phyloP scores from a whole-genome alignment of 2,329 filamentous ascomycete genomes.

The Colletotrichum gigasporum region DNA sequence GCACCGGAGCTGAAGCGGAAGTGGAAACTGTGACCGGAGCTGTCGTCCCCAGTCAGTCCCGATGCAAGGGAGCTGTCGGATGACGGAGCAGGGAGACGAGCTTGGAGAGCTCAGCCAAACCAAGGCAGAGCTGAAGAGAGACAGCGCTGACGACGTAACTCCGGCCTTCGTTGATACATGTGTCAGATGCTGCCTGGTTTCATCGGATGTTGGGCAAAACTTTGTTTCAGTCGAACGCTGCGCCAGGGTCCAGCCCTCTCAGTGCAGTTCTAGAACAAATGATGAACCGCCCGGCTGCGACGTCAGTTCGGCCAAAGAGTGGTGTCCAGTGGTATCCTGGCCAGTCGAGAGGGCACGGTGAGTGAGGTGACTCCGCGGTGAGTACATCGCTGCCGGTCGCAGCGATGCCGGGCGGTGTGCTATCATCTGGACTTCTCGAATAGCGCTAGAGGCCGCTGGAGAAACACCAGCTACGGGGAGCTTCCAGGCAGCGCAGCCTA shows the following conservation, averaged over 20 bases:
- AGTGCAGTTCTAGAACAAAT: neutral
- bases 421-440: conserved; percentile 3
- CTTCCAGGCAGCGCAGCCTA: neutral
- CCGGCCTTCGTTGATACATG: neutral
- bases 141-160: neutral
- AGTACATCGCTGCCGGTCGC: conserved; percentile 7
- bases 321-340: neutral
- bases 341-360: neutral
- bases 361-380: neutral
- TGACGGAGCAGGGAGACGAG: neutral
- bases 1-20: neutral
- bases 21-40: too few species aligned
- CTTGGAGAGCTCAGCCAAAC: too few species aligned
- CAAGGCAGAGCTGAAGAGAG: too few species aligned
- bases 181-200: conserved; percentile 15
- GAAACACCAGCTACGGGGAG: conserved; percentile 14
- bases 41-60: neutral
- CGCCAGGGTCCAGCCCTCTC: neutral
- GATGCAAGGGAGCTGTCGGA: neutral
- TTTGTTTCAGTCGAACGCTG: conserved; percentile 10
- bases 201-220: conserved; percentile 11
- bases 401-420: neutral
- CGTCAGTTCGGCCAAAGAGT: neutral
- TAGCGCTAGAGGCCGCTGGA: conserved; percentile 9
- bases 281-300: neutral